phyloP scores from a whole-genome alignment of 2,329 filamentous ascomycete genomes.

The Diaporthe citriasiana region DNA sequence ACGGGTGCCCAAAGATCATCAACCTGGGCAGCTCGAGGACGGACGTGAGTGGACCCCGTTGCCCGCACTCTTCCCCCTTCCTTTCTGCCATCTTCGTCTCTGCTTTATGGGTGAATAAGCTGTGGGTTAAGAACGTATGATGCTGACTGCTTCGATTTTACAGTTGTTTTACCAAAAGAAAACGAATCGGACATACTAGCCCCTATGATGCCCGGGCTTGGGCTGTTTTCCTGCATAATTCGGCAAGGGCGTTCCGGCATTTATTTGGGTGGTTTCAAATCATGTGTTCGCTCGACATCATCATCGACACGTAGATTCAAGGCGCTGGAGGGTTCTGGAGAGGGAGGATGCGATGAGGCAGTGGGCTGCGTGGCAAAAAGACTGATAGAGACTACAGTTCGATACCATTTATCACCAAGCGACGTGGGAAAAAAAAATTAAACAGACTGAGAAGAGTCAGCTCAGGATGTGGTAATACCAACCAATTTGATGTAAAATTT shows the following conservation, averaged over 20 bases:
- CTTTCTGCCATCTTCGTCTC: conserved; percentile 56
- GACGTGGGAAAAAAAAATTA: not conserved
- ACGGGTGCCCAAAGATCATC: conserved; percentile 99
- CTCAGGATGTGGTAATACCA: conserved; percentile 33
- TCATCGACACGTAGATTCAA: not conserved
- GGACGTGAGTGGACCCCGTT: conserved; percentile 73
- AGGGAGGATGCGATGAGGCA: not conserved
- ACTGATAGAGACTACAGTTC: too few relatives aligned
- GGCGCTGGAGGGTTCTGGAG: not conserved
- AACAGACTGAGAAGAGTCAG: conserved; percentile 1
- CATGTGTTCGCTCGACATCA: not conserved
- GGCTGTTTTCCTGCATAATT: conserved; percentile 48
- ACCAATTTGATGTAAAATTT: conserved; percentile 29
- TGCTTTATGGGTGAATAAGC: not conserved
- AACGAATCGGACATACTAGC: conserved; percentile 74
- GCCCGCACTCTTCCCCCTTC: not conserved
- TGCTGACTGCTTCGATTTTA: conserved; percentile 37
- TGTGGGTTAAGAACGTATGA: not conserved
- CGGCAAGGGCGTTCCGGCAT: conserved; percentile 39
- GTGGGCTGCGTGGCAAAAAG: not conserved
- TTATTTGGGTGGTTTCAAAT: conserved; percentile 8
- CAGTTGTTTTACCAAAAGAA: conserved; percentile 77
- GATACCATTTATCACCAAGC: not conserved
- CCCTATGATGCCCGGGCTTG: conserved; percentile 63
- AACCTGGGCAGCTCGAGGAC: conserved; percentile 96